Conservation (phyloP, 805 yeast species). For the Brettanomyces custersianus region DNA sequence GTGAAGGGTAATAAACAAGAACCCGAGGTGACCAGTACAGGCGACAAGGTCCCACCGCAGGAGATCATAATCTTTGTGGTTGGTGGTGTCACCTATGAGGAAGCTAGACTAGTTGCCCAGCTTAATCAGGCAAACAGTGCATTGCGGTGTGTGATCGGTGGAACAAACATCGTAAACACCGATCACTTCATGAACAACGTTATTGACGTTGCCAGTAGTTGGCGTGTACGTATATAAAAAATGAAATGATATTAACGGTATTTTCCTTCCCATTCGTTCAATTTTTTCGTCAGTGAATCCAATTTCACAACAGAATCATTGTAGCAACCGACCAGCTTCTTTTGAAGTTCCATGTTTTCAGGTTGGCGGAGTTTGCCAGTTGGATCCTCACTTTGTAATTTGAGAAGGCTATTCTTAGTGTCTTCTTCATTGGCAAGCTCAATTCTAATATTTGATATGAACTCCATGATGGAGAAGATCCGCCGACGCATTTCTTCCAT, state of each 20-base stretch:
- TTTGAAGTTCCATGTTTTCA: constrained; percentile 24
- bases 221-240: constrained; percentile 8
- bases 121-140: constrained; percentile 49
- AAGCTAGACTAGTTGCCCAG: constrained; percentile 73
- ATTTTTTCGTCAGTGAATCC: constrained; percentile 64
- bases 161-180: constrained; percentile 52
- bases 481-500: constrained; percentile 81
- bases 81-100: constrained; percentile 93
- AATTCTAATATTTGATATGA: constrained; percentile 76
- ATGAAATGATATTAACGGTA: constrained; percentile 31
- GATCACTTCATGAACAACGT: constrained; percentile 26
- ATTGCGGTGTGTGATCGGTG: constrained; percentile 71
- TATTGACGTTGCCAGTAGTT: constrained; percentile 12
- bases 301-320: constrained; percentile 54
- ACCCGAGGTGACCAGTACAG: constrained; percentile 2
- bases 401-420: constrained; percentile 31
- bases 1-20: constrained; percentile 9
- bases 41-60: constrained; percentile 34
- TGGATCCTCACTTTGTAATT: constrained; percentile 17
- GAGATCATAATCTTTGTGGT: constrained; percentile 66
- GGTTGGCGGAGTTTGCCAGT: constrained; percentile 17
- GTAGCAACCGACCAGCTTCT: constrained; percentile 38
- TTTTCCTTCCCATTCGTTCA: constrained; percentile 72
- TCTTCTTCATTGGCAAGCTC: constrained; percentile 71
- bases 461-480: constrained; percentile 84